Evolutionary conservation across 805 yeast species (phyloP).

Genomic region (Starmerella stellata): DNA sequence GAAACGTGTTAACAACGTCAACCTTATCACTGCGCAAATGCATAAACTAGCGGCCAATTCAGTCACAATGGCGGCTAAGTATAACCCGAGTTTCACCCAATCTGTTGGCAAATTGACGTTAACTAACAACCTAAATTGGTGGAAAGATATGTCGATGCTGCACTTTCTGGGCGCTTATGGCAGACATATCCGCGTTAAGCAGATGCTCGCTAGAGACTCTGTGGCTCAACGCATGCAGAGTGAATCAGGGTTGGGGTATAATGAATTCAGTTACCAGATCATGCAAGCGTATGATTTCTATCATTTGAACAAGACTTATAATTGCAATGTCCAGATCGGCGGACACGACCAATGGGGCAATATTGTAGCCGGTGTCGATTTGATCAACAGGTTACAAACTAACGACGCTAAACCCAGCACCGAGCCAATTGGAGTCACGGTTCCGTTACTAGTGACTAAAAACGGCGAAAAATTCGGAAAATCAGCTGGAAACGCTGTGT

Average conservation of each 20-base stretch:
- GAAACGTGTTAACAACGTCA: conserved; percentile 39
- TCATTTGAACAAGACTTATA: conserved; percentile 43
- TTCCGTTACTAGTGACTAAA: conserved; percentile 72
- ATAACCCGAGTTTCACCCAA: conserved; percentile 21
- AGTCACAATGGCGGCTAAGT: conserved; percentile 37
- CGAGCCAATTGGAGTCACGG: conserved; percentile 58
- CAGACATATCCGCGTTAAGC: conserved; percentile 55
- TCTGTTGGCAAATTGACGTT: conserved; percentile 27
- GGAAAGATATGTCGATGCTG: conserved; percentile 58
- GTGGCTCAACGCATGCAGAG: conserved; percentile 55
- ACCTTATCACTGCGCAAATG: conserved; percentile 45
- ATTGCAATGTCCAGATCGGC: conserved; percentile 63
- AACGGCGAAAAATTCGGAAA: conserved; percentile 90
- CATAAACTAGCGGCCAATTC: conserved; percentile 43
- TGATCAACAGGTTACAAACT: conserved; percentile 47
- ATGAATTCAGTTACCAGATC: conserved; percentile 84
- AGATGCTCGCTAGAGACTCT: conserved; percentile 80
- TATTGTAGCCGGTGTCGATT: conserved; percentile 85
- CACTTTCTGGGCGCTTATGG: conserved; percentile 68
- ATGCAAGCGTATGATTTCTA: conserved; percentile 88
- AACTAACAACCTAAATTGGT: conserved; percentile 67
- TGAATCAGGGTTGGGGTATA: conserved; percentile 69
- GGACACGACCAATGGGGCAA: conserved; percentile 99
- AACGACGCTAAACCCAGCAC: conserved; percentile 10
- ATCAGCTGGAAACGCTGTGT: conserved; percentile 91